Base-by-base conservation (phyloP, 106 monocot genomes). In the Apostasia shenzhenica region DNA sequence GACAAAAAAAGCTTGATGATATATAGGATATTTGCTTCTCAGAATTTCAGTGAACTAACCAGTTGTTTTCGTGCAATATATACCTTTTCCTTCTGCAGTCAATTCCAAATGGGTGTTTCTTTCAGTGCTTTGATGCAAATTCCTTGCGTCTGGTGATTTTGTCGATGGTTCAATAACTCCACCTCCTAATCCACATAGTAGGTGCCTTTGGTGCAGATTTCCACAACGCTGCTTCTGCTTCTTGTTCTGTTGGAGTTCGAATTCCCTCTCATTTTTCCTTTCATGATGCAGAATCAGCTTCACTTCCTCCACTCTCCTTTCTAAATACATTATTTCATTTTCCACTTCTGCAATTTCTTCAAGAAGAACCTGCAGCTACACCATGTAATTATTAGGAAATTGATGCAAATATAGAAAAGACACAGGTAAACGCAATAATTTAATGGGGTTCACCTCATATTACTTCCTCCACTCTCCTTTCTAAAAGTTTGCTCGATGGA, bases 291-390 rank as follows among this genome's bases (percentile, higher is more conserved):
- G 67, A 57, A 53, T 67, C 4, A 80, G 70, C 70, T 78, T 85
- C 81, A 88, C 9, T 5, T 83, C 86, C 41, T 88, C 74, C 43
- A 91, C 75, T 70, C 80, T 83, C 55, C 72, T 81, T 62, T 95
- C 91, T 51, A 91, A 72, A 67, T 53, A 80, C 41, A 78, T 72
- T 9, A 91, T 91, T 74, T 95, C 94, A 57, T 91, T 83, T 75
- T 95, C 91, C 5, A 88, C 83, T 77, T 86, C 82, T 50, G 83
- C 86, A 67, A 91, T 14, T 79, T 95, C 94, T 46, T 71, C 78
- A 54, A 91, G 76, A 66, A 95, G 85, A n/a, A 70, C 67, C 71
- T 84, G 85, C 4, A 91, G 79, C 90, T 90, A 79, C 63, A 74
- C 14, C 47, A 54, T 6, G 61, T 51, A 7, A 51, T 39, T 69